Base-by-base conservation (phyloP, 768 basidiomycete genomes). In the Coprinopsis sp. region DNA sequence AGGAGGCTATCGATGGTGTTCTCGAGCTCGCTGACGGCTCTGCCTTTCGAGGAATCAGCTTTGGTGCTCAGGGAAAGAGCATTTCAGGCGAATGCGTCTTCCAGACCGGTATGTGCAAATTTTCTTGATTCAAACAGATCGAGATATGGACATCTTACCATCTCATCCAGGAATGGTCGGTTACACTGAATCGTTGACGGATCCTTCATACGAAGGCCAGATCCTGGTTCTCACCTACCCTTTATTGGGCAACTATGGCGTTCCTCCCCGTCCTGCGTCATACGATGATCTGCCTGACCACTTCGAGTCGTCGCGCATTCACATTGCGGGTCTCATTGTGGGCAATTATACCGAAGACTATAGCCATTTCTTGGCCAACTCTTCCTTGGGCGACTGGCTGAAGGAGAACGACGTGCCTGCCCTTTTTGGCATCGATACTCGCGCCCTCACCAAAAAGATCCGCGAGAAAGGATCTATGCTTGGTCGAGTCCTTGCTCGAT, bases 81-180 rank as follows among this genome's bases (percentile, higher is more conserved):
- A 76, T 95, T 25, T 78, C 95, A 14, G 96, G 96, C 57, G 96
- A 99, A 79, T 98, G 96, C 66, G 96, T 99, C 60, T 99, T 99
- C 71, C 95, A 97, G 73, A 99, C 96, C 31, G 96, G 96, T 94
- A 60, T 64, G 47, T 47, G n/a, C 19, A 10, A 19, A 4, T 27
- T 16, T 29, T 46, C 28, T 33, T 14, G 2, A 12, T 3, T 28
- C 22, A 18, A 27, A 18, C n/a, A 21, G 21, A 19, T 25, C 13
- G 23, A 18, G 14, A 29, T 49, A 13, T 24, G 24, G 29, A 22
- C 38, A 21, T 48, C 31, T 14, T 46, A n/a, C 16, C 24, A 37
- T 43, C 36, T 38, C 41, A 47, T 54, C 54, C 59, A 99, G 96
- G 96, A 46, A 98, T 99, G 95, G 93, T 98, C 47, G 96, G 96